A percentile compares a stretch with the other conserved stretches of the same genome.
These are phyloP conservation scores for Ceratocystis albifundus DNA, from an alignment of 2,329 filamentous ascomycete species.

Conservation along the genomic window DNA sequence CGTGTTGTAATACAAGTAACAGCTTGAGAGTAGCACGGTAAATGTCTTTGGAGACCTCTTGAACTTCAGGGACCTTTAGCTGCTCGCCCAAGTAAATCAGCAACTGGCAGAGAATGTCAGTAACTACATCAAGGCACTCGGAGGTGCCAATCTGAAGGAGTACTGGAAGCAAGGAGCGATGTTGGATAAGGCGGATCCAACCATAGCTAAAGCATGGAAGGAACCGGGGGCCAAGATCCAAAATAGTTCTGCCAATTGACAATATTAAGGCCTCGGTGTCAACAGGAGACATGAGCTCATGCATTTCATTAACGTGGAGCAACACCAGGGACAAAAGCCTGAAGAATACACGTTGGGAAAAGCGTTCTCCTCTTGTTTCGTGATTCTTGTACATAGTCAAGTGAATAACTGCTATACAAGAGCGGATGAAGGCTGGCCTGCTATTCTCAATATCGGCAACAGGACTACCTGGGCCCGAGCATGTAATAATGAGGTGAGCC, in stretches of 20 bases:
- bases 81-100: constrained; percentile 67
- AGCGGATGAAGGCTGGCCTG: constrained; percentile 63
- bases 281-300: neutral
- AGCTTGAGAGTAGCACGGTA: constrained; percentile 77
- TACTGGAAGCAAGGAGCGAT: constrained; percentile 71
- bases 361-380: constrained; percentile 63
- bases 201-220: constrained; percentile 75
- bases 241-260: constrained; percentile 44
- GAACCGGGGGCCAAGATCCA: constrained; percentile 61
- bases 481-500: constrained; percentile 63
- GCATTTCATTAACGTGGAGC: constrained; percentile 57
- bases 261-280: constrained; percentile 16
- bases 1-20: constrained; percentile 75
- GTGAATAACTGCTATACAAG: constrained; percentile 63
- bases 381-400: constrained; percentile 80
- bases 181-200: constrained; percentile 73
- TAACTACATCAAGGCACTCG: constrained; percentile 49
- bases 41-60: constrained; percentile 63
- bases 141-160: constrained; percentile 45
- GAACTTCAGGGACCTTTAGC: constrained; percentile 59
- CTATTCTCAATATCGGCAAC: constrained; percentile 13
- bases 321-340: constrained; percentile 66
- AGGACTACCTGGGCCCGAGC: constrained; percentile 38
- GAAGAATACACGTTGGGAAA: constrained; percentile 85
- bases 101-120: constrained; percentile 71